Base-by-base conservation (phyloP, 495 filamentous ascomycete genomes). In the Penicillium canariense region DNA sequence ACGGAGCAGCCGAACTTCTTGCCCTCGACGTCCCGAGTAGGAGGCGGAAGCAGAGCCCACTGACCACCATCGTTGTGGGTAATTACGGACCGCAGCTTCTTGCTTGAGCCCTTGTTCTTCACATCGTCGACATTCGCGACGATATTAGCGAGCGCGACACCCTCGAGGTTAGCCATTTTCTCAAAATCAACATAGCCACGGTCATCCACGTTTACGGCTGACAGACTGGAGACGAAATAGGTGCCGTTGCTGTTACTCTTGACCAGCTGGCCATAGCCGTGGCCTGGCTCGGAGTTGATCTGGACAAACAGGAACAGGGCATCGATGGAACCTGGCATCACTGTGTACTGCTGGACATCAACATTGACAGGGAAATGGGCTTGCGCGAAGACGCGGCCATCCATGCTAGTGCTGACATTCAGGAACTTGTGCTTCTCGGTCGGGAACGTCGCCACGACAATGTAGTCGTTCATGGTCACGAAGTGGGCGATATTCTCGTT, bases 171-270 rank as follows among this genome's bases (percentile, higher is more conserved):
- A 23, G 86, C 82, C 81, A 96, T 90, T 76, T 96, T 96, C 67
- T 99, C 94, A 66, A 96, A 99, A 68, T 99, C 94, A 34, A 94
- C 91, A 66, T 86, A 96, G 36, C 87, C 91, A 0, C 47, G 56
- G 3, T 77, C 70, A 59, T 96, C 83, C 50, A 87, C 80, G 68
- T 96, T 96, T 60, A 97, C 88, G 0, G 79, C 81, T 43, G 80
- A 72, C 8, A 93, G 73, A 68, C 87, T 92, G 45, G 92, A 73
- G 18, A 95, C 89, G 60, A 97, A 99, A 2, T 87, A 92, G 0
- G 94, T 97, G 32, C 94, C 94, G 65, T 97, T 97, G 61, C 89
- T 96, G 72, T 99, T 99, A 60, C 90, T 96, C 80, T 97, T 97
- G 64, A 99, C 80, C 48, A 99, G 86, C 22, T 84, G 84, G n/a